Evolutionary conservation across 805 yeast genomes (phyloP).

Genomic region (Teunomyces gatunensis): DNA sequence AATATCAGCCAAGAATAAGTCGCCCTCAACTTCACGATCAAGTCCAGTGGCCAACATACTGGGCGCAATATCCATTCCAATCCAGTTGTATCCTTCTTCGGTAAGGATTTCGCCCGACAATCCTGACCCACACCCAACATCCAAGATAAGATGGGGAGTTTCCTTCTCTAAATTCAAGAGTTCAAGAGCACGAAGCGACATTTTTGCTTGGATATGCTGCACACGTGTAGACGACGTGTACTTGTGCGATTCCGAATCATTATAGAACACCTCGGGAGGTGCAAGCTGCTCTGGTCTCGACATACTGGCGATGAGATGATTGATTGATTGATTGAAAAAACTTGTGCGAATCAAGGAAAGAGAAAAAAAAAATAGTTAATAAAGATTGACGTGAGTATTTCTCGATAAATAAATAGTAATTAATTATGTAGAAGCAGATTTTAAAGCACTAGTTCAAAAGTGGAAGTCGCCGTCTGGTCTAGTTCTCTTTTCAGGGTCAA

Average conservation of each 20-base stretch:
- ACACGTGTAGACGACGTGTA: slow-evolving; percentile 94
- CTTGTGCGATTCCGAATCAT: slow-evolving; percentile 84
- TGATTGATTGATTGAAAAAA: neutral
- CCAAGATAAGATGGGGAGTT: slow-evolving; percentile 67
- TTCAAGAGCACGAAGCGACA: slow-evolving; percentile 93
- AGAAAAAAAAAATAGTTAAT: neutral
- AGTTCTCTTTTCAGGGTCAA: neutral
- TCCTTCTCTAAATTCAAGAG: slow-evolving; percentile 67
- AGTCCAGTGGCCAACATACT: slow-evolving; percentile 94
- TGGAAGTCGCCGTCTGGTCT: slow-evolving; percentile 5
- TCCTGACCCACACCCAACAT: slow-evolving; percentile 97
- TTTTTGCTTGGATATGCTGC: slow-evolving; percentile 96
- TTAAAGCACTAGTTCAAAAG: neutral
- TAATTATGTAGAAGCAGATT: neutral
- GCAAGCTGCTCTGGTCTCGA: slow-evolving; percentile 96
- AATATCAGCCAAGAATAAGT: slow-evolving; percentile 85
- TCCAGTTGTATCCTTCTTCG: slow-evolving; percentile 93
- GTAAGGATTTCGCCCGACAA: slow-evolving; percentile 89
- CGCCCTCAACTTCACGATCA: slow-evolving; percentile 92
- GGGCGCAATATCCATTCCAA: slow-evolving; percentile 95
- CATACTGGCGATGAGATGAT: slow-evolving; percentile 42
- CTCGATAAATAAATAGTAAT: neutral
- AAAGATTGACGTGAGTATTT: neutral
- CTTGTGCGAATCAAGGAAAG: neutral
- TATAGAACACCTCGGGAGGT: slow-evolving; percentile 94